Percentiles rank a stretch among this genome's conserved stretches.
Conservation (phyloP, 257 asterid species). For the Nicotiana sylvestris region DNA sequence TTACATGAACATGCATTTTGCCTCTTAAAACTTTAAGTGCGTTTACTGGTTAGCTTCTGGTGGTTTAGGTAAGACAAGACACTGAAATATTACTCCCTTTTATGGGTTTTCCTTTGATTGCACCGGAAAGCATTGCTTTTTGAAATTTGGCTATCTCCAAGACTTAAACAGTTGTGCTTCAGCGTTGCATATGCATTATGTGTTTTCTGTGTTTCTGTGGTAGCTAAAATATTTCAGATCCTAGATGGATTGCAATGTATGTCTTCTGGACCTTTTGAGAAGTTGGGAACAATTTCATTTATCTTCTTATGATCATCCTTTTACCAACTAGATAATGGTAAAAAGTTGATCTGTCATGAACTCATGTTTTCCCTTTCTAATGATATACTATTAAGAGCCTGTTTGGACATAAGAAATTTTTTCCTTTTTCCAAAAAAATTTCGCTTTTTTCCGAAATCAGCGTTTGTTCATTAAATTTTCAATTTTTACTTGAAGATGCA, state of each 20-base stretch:
- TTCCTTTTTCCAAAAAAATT: too few species aligned
- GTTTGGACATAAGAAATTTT: too few species aligned
- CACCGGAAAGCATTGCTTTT: not conserved
- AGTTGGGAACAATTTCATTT: not conserved
- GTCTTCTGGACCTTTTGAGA: not conserved
- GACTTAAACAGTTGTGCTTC: not conserved
- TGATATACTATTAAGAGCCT: not conserved
- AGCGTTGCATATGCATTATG: not conserved
- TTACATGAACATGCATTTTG: not conserved
- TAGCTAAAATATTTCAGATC: not conserved
- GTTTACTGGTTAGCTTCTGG: constrained; percentile 9
- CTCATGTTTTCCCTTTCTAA: not conserved
- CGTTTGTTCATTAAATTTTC: too few species aligned
- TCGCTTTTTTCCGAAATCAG: too few species aligned
- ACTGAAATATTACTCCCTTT: not conserved
- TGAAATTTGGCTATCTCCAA: not conserved
- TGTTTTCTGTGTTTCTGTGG: not conserved
- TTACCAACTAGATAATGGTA: not conserved
- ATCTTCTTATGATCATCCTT: not conserved
- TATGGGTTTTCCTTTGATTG: not conserved
- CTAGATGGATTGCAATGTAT: not conserved
- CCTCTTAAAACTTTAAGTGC: not conserved
- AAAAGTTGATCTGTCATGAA: not conserved
- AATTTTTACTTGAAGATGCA: too few species aligned
- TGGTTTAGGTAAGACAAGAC: not conserved